Base-by-base conservation (phyloP, 2,329 filamentous ascomycete species). In the Fusarium ambrosium region DNA sequence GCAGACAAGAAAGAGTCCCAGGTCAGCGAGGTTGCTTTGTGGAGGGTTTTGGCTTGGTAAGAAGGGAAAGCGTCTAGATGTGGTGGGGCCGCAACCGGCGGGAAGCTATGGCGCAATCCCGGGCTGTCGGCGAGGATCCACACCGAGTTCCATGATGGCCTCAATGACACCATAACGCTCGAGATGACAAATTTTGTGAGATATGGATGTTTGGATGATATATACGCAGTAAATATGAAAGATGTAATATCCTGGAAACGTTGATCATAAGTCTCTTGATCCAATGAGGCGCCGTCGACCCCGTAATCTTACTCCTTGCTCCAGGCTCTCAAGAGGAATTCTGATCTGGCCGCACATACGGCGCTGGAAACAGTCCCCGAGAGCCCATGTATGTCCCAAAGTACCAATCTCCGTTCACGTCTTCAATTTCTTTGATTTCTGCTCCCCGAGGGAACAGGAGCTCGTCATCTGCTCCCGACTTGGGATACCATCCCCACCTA, bases 321-420 rank as follows among this genome's bases (percentile, higher is more conserved):
- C 48, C 48, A 53, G 24, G 45, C 55, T 53, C 51, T 60, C 36
- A 75, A n/a, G 41, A 62, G 59, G 68, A 45, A 51, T 71, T 75
- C 45, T 89, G 72, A 20, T 80, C 74, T 32, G 91, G 79, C 74
- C 85, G 86, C 29, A 95, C 93, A 86, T 96, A 96, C 9, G 90
- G 89, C 8, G 92, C 92, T 6, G 95, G 95, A 80, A 98, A 97
- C 74, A 98, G 78, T 0, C 95, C 95, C 77, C 90, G 92, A 27
- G 85, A 86, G 0, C 95, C 95, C 84, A 95, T 95, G 86, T 97
- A 98, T 32, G 91, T 91, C 0, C 96, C 96, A 84, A 92, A 93
- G 79, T 89, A 95, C 95, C 95, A 98, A 81, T 98, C 95, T 20
- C 92, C 94, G 81, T 98, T 98, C 58, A 97, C 91, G 81, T 97